A percentile compares a stretch with the other conserved stretches of the same genome.
Evolutionary conservation across 78 protist genomes (phyloP).

Genomic region (Dictyostelium intermedium): DNA sequence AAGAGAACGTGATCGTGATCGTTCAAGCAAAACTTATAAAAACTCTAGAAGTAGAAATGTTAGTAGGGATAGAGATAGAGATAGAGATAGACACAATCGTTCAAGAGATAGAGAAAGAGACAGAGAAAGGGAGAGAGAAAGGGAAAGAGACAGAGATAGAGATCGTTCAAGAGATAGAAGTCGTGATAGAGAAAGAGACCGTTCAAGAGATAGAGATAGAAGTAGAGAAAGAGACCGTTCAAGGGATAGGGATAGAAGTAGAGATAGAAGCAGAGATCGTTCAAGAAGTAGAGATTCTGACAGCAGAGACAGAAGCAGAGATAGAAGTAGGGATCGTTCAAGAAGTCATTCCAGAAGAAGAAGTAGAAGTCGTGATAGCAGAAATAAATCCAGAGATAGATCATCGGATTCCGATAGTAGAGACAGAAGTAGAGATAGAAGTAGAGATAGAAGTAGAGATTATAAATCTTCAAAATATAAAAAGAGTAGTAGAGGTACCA

Average conservation of each 20-base stretch:
- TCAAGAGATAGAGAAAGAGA: conserved; percentile 36
- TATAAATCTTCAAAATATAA: conserved; percentile 11
- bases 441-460: conserved; percentile 14
- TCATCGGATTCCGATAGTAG: neutral
- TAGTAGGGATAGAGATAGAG: conserved; percentile 16
- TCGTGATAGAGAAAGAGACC: neutral
- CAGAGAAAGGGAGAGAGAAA: neutral
- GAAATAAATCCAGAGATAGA: neutral
- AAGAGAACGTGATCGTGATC: conserved; percentile 19
- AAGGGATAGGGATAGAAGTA: neutral
- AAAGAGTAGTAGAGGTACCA: neutral
- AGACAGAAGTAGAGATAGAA: conserved; percentile 35
- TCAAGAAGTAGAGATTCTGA: neutral
- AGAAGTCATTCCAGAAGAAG: neutral
- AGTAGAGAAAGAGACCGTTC: conserved; percentile 26
- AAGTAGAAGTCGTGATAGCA: conserved; percentile 29
- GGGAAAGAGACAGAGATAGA: conserved; percentile 12
- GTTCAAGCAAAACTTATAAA: neutral
- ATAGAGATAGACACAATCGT: conserved; percentile 27
- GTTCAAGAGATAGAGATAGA: conserved; percentile 25
- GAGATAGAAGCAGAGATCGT: conserved; percentile 1
- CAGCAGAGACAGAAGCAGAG: conserved; percentile 11
- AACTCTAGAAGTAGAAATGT: conserved; percentile 1
- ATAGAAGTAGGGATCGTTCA: conserved; percentile 7
- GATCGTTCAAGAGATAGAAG: conserved; percentile 39